Base-by-base conservation (phyloP, 192 early-diverging fungal species). In the Coemansia guatemalensis region DNA sequence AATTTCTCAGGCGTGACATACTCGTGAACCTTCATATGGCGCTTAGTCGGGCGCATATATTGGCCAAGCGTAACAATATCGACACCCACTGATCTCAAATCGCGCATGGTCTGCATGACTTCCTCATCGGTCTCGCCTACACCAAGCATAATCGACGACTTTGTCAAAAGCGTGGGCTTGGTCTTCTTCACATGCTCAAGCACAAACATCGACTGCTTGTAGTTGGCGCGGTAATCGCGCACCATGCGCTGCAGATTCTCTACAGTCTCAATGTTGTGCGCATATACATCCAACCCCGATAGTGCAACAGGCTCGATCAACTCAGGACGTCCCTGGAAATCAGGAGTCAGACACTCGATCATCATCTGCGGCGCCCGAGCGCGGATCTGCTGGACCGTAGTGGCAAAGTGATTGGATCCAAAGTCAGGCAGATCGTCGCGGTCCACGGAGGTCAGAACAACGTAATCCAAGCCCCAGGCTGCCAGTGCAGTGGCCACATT, bases 31-130 rank as follows among this genome's bases (percentile, higher is more conserved):
- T 96, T 96, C 93, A 99, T 95, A 75, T 99, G 95, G 62, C 92
- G 89, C 85, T 97, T 99, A 22, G 96, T 97, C n/a, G 96, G 96
- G 49, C 93, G 86, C 96, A 99, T 99, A 73, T 99, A 99, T 78
- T 99, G 96, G n/a, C 96, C 96, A 59, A 99, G 81, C 9, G 96
- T 99, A 20, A 99, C 86, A 47, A 94, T 92, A 68, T 99, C 96
- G 22, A 97, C 95, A 44, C 90, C 85, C 14, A 87, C 83, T 22
- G 86, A 83, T 52, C 95, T 82, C 58, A 97, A 71, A 62, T 88
- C 95, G 69, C 91, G 85, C 74, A 99, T 76, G 1, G 96, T 89
- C 56, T 92, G 84, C 74, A 90, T 56, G 2, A 99, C 93, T 73
- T 99, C 95, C 20, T 88, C 92, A 64, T 99, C 96, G 9, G 88